These are phyloP conservation scores for Tulasnella sp. DNA, from an alignment of 768 basidiomycete genomes.

Conservation along the genomic window DNA sequence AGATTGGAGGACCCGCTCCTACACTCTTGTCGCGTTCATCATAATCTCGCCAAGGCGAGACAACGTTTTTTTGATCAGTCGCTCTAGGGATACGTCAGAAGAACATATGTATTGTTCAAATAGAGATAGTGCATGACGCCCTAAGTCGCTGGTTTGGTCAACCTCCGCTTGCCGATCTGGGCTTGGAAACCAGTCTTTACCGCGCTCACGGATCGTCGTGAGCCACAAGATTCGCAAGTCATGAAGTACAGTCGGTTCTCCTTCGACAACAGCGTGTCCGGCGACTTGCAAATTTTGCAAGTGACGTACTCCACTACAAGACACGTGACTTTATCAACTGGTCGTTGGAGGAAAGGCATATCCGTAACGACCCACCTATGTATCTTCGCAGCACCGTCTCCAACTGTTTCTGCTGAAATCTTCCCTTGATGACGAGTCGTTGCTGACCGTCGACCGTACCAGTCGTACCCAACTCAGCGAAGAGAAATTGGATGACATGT, in stretches of 20 bases:
- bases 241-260: constrained; percentile 99
- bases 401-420: constrained; percentile 97
- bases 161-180: constrained; percentile 49
- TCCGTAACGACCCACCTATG: constrained; percentile 54
- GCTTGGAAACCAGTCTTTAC: constrained; percentile 99
- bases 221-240: constrained; percentile 85
- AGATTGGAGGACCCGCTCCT: too few relatives aligned
- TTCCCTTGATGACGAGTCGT: constrained; percentile 90
- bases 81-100: too few relatives aligned
- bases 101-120: too few relatives aligned
- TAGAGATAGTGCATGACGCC: neutral
- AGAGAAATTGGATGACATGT: constrained; percentile 94
- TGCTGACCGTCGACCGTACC: constrained; percentile 89
- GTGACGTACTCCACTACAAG: constrained; percentile 88
- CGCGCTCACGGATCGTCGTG: constrained; percentile 79
- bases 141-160: constrained; percentile 12
- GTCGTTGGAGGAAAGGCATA: neutral
- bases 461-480: constrained; percentile 96
- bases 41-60: too few relatives aligned
- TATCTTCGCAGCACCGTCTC: constrained; percentile 95
- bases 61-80: too few relatives aligned
- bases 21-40: too few relatives aligned
- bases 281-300: constrained; percentile 99
- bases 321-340: constrained; percentile 2
- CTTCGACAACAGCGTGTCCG: constrained; percentile 91